Conservation (phyloP, 2,329 filamentous ascomycete species). For the Aspergillus eucalypticola region DNA sequence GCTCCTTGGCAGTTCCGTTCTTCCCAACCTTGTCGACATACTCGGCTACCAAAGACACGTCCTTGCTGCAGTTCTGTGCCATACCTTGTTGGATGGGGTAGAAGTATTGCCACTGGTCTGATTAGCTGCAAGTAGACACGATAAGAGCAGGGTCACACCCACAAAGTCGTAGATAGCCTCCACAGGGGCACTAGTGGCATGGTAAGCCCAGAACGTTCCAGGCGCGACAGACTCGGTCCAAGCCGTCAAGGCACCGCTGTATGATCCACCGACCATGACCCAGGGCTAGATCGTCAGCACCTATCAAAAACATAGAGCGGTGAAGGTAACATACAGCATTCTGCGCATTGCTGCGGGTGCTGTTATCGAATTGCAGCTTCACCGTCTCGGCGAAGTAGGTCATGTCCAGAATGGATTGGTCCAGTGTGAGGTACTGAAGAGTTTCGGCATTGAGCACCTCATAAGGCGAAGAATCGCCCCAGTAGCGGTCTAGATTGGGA, state of each 20-base stretch:
- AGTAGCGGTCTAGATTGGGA: slow-evolving; percentile 54
- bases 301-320: neutral
- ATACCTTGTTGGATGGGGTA: slow-evolving; percentile 58
- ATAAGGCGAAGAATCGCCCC: slow-evolving; percentile 58
- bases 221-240: slow-evolving; percentile 57
- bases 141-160: neutral
- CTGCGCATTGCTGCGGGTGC: slow-evolving; percentile 3
- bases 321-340: slow-evolving; percentile 25
- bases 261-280: slow-evolving; percentile 59
- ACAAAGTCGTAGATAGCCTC: slow-evolving; percentile 57
- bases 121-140: neutral
- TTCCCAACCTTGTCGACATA: slow-evolving; percentile 55
- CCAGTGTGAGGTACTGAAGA: slow-evolving; percentile 56
- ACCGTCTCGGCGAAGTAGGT: slow-evolving; percentile 57
- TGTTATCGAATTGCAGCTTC: slow-evolving; percentile 52
- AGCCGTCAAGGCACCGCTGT: slow-evolving; percentile 57
- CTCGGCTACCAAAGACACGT: slow-evolving; percentile 54
- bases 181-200: slow-evolving; percentile 58
- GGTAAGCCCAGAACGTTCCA: slow-evolving; percentile 63
- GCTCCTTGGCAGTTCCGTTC: slow-evolving; percentile 45
- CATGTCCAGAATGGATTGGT: slow-evolving; percentile 57
- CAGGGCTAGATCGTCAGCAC: slow-evolving; percentile 46
- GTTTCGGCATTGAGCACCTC: slow-evolving; percentile 53
- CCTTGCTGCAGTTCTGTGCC: slow-evolving; percentile 59
- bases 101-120: slow-evolving; percentile 56